Evolutionary conservation across 768 basidiomycete genomes (phyloP), one percentile per base, ranked within the genome.

Genomic region (Auriscalpium vulgare): DNA sequence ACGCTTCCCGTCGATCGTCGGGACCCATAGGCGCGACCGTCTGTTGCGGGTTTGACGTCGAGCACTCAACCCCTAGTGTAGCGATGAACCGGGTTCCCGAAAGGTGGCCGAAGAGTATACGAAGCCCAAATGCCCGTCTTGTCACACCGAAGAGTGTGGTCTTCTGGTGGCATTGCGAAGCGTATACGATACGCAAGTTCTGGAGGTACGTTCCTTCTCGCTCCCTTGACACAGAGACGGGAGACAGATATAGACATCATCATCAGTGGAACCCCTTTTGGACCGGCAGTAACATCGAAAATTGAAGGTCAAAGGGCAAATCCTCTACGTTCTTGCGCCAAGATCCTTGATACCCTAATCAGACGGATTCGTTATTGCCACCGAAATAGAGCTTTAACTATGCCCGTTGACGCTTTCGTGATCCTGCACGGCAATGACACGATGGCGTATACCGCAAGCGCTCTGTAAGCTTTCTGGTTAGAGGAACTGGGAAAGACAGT

Each of bases 351-450:
- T 36, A 54, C 50, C 47, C 43, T 52, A 45, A 63, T 57, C 40
- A 89, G 92, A 93, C 65, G 92, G 91, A 86, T 93, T 62, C 79
- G 91, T n/a, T 9, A 85, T 97, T 37, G 89, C 92, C 0, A 85
- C 84, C 1, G 95, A 97, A 65, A 92, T 97, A 62, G 92, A 95
- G 65, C 82, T 93, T n/a, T 52, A 97, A 97, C 67, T 97, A 97
- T 65, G 68, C 77, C 36, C 63, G 13, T 97, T 91, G 95, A 97
- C 63, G 91, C 91, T 0, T 97, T 97, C 65, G 84, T 97, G 17
- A 74, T 97, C 35, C 72, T 95, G 17, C 93, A 95, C 65, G 93
- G 93, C 37, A 92, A 90, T 10, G 94, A 95, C 65, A 93, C 90
- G 1, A 93, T 94, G 89, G 83, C 84, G 16, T 95, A 92, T 69